These are phyloP conservation scores for Cladophialophora psammophila DNA, from an alignment of 2,329 filamentous ascomycete species.

Conservation along the genomic window DNA sequence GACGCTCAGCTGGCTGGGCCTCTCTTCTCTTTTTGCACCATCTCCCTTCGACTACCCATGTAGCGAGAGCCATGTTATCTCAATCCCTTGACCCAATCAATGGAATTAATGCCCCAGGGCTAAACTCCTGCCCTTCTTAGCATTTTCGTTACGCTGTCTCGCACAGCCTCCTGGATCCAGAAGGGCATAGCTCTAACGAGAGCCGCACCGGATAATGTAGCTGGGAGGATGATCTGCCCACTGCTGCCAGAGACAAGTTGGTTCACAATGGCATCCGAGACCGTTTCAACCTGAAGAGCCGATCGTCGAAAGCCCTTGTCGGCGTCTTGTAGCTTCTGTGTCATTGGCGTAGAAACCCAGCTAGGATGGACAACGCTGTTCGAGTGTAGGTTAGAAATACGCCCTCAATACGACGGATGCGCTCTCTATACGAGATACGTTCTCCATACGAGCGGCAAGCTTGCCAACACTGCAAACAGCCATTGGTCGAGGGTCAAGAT, in stretches of 20 bases:
- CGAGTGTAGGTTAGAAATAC: conserved; percentile 64
- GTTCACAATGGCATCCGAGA: conserved; percentile 68
- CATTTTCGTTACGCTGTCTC: background rate
- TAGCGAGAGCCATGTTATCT: too few species aligned
- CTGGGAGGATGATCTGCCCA: conserved; percentile 25
- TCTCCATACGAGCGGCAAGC: too few species aligned
- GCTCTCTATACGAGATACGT: too few species aligned
- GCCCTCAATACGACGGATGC: conserved; percentile 52
- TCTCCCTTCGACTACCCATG: too few species aligned
- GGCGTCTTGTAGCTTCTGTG: conserved; percentile 61
- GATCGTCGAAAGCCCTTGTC: conserved; percentile 60
- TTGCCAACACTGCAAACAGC: too few species aligned
- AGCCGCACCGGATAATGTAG: background rate
- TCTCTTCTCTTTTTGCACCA: too few species aligned
- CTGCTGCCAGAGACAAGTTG: conserved; percentile 47
- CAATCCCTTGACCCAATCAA: too few species aligned
- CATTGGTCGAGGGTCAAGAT: background rate
- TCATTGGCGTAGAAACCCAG: conserved; percentile 21
- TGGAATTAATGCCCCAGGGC: background rate
- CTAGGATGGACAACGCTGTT: conserved; percentile 25
- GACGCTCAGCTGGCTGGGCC: too few species aligned
- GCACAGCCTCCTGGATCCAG: background rate
- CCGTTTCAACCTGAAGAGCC: conserved; percentile 48
- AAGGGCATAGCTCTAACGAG: background rate
- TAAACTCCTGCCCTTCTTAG: background rate